These are phyloP conservation scores for Daldinia eschscholtzii DNA, from an alignment of 2,329 filamentous ascomycete genomes.

Conservation along the genomic window DNA sequence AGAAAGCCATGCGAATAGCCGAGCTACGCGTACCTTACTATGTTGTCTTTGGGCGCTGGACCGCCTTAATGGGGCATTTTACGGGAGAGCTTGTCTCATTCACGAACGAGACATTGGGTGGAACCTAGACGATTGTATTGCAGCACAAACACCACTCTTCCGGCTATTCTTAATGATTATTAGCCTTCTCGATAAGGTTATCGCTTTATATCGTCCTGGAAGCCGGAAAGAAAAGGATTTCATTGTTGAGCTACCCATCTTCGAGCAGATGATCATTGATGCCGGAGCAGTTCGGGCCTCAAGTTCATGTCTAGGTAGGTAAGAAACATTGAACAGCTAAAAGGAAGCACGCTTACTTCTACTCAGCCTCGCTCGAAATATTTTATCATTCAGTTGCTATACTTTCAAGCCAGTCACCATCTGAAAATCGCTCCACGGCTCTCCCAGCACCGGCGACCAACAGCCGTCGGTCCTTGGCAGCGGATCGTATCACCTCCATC, in stretches of 20 bases:
- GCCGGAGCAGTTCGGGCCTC: conserved; percentile 64
- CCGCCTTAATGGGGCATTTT: conserved; percentile 69
- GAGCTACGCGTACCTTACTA: conserved; percentile 62
- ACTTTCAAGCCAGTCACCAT: conserved; percentile 68
- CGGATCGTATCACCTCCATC: conserved; percentile 69
- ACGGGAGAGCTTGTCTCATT: conserved; percentile 70
- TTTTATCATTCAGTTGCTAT: conserved; percentile 75
- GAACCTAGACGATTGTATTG: conserved; percentile 64
- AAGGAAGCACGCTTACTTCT: conserved; percentile 41
- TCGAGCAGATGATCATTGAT: conserved; percentile 69
- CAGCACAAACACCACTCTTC: conserved; percentile 66
- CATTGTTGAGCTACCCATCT: conserved; percentile 67
- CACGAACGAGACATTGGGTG: conserved; percentile 71
- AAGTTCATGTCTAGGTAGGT: conserved; percentile 63
- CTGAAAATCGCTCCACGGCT: conserved; percentile 56
- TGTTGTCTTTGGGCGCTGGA: conserved; percentile 73
- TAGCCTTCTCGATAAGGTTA: conserved; percentile 68
- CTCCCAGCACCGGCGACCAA: conserved; percentile 65
- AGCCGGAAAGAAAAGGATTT: conserved; percentile 62
- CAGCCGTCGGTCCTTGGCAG: conserved; percentile 68
- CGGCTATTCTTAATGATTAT: conserved; percentile 68
- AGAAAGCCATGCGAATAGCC: conserved; percentile 53
- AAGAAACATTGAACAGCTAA: not conserved
- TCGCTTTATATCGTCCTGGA: conserved; percentile 70
- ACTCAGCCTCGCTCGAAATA: conserved; percentile 68